Conservation (phyloP, 2,329 filamentous ascomycete genomes). For the Pyricularia pennisetigena region DNA sequence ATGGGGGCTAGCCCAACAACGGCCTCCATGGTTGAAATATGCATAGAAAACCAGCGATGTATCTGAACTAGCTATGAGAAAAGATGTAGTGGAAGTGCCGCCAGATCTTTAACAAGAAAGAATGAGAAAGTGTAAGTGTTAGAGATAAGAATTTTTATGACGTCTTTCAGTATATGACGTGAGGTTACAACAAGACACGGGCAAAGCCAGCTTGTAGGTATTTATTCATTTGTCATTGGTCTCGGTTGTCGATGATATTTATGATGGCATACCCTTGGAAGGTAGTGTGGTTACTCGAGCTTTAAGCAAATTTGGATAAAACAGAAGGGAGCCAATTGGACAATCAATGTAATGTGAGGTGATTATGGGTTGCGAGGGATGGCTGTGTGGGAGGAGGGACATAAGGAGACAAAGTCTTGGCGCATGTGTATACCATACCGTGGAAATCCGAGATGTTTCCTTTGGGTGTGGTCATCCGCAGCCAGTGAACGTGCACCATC, state of each 20-base stretch:
- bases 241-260: background rate
- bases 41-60: background rate
- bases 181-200: background rate
- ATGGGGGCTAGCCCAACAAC: background rate
- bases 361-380: background rate
- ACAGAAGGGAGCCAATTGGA: background rate
- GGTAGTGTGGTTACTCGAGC: background rate
- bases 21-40: slow-evolving; percentile 5
- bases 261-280: background rate
- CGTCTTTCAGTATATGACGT: background rate
- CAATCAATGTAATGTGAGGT: background rate
- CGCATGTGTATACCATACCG: background rate
- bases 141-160: background rate
- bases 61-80: background rate
- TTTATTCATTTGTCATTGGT: background rate
- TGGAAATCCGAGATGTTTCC: background rate
- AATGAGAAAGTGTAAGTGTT: background rate
- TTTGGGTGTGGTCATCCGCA: background rate
- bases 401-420: background rate
- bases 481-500: background rate
- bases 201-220: background rate
- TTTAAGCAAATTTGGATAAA: background rate
- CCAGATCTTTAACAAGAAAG: background rate
- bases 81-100: background rate
- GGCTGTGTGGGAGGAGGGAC: background rate